phyloP scores from a whole-genome alignment of 306 rosid species.

The Carpinus fangiana region DNA sequence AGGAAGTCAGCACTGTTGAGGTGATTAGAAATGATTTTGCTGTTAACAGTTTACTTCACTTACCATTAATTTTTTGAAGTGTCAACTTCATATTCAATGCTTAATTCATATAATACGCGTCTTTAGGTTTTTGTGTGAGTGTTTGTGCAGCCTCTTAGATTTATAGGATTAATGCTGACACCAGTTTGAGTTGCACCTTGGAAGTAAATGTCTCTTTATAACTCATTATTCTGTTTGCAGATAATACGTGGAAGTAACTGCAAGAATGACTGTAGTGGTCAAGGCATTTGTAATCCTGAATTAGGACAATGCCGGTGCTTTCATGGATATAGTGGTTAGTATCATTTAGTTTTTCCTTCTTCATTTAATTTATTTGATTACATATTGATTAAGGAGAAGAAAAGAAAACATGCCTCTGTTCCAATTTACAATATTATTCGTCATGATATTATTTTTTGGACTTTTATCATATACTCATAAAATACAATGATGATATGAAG shows the following conservation, averaged over 20 bases:
- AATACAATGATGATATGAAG: not conserved
- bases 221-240: conserved; percentile 48
- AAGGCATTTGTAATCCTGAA: conserved; percentile 81
- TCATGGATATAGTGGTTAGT: conserved; percentile 84
- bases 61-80: not conserved
- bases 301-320: conserved; percentile 88
- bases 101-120: not conserved
- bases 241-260: conserved; percentile 68
- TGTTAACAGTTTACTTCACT: not conserved
- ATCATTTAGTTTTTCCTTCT: conserved; percentile 10
- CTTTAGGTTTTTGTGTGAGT: not conserved
- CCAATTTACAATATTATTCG: conserved; percentile 6
- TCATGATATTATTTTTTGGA: not conserved
- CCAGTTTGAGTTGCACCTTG: conserved; percentile 12
- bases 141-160: not conserved
- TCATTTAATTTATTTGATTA: not conserved
- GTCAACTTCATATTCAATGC: not conserved
- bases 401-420: not conserved
- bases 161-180: conserved; percentile 22
- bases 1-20: conserved; percentile 75
- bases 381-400: not conserved
- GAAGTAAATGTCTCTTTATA: not conserved
- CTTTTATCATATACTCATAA: not conserved
- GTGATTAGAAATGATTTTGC: conserved; percentile 37
- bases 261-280: conserved; percentile 76